A percentile compares a stretch with the other conserved stretches of the same genome.
phyloP scores from a whole-genome alignment of 805 yeast species.

The Candida suzukii region DNA sequence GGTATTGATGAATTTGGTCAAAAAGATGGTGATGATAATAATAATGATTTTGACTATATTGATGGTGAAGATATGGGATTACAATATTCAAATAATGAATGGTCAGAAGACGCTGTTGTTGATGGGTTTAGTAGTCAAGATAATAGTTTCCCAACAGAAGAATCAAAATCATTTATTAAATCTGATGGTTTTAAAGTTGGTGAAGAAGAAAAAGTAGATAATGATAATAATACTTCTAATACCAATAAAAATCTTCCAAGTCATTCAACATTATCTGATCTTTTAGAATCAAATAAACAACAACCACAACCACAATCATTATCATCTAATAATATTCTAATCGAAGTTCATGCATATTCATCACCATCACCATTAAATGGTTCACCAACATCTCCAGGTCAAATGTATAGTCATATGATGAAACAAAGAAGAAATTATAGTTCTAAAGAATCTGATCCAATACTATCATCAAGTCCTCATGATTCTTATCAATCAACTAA shows the following conservation, averaged over 20 bases:
- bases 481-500: not conserved
- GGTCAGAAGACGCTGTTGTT: not conserved
- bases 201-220: no score
- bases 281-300: not conserved
- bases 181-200: no score
- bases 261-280: conserved; percentile 1
- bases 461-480: not conserved
- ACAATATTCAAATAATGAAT: conserved; percentile 2
- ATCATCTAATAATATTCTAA: not conserved
- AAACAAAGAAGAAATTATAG: not conserved
- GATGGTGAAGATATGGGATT: not conserved
- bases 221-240: not conserved
- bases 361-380: not conserved
- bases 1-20: conserved; percentile 31
- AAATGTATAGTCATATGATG: not conserved
- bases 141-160: not conserved
- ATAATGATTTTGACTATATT: not conserved
- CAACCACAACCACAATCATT: not conserved
- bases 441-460: not conserved
- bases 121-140: not conserved
- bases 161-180: no score
- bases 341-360: not conserved
- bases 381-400: not conserved
- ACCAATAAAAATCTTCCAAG: not conserved
- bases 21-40: not conserved